A percentile compares a stretch with the other conserved stretches of the same genome.
Conservation (phyloP, 2,329 filamentous ascomycete species). For the Verticillium dahliae region DNA sequence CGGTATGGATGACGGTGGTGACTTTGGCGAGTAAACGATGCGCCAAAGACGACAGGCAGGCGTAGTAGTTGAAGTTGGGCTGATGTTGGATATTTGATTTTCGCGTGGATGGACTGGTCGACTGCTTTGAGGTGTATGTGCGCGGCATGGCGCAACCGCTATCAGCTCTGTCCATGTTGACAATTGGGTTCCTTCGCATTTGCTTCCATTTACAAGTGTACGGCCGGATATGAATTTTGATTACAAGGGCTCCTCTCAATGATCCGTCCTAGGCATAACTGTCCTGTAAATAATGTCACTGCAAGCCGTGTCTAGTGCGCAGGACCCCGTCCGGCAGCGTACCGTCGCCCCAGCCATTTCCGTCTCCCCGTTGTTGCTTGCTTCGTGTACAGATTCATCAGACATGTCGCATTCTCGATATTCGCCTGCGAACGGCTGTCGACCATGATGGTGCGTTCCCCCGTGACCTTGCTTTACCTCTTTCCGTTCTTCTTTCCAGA, state of each 20-base stretch:
- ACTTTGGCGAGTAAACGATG: constrained; percentile 19
- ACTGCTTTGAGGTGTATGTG: background rate
- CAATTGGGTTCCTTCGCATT: background rate
- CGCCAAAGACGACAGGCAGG: constrained; percentile 14
- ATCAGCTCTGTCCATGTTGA: background rate
- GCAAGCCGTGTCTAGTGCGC: background rate
- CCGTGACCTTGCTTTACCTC: background rate
- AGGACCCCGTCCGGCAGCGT: no score
- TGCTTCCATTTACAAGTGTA: background rate
- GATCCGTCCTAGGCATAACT: background rate
- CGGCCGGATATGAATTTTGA: background rate
- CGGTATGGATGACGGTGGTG: constrained; percentile 23
- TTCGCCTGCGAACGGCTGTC: background rate
- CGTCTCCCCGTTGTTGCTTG: no score
- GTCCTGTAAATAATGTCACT: background rate
- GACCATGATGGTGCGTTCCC: background rate
- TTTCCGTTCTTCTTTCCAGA: background rate
- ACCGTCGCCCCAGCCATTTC: no score
- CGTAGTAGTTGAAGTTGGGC: background rate
- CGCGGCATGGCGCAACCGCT: background rate
- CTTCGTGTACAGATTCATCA: background rate
- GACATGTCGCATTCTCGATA: background rate
- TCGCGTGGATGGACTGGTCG: background rate
- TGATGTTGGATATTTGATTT: background rate
- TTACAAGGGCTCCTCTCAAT: background rate